phyloP scores from a whole-genome alignment of 2,329 filamentous ascomycete species.

The Trichoderma citrinoviride region DNA sequence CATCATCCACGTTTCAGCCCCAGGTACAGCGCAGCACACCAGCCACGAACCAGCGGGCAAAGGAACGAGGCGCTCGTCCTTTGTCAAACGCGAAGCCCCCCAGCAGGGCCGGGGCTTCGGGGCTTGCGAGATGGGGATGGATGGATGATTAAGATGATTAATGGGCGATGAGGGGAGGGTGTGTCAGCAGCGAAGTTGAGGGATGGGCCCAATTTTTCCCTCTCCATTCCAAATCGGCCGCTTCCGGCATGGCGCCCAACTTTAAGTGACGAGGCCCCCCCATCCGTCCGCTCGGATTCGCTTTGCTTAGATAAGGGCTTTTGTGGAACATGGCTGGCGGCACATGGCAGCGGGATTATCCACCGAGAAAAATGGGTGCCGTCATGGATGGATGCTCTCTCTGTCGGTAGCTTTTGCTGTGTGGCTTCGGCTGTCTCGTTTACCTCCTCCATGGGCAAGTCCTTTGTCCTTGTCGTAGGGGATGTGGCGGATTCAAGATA shows the following conservation, averaged over 20 bases:
- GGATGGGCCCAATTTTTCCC: no score
- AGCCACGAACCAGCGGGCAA: not conserved
- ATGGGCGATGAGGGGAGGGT: not conserved
- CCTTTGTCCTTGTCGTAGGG: not conserved
- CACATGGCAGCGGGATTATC: constrained; percentile 8
- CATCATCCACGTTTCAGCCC: constrained; percentile 1
- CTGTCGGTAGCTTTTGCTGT: no score
- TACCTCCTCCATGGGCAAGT: not conserved
- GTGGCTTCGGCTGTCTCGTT: no score
- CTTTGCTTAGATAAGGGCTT: not conserved
- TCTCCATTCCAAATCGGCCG: constrained; percentile 13
- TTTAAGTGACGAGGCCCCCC: not conserved
- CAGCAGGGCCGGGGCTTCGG: not conserved
- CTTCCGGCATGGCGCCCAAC: not conserved
- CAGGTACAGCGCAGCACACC: not conserved
- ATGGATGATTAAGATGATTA: not conserved
- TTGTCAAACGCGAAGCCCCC: no score
- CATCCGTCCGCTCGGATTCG: not conserved
- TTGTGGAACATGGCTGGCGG: no score
- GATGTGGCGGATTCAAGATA: no score
- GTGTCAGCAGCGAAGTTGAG: not conserved
- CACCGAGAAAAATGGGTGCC: not conserved
- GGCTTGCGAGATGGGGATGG: not conserved
- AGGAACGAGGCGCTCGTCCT: not conserved
- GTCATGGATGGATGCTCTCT: not conserved